These are phyloP conservation scores for Musa balbisiana DNA, from an alignment of 202 grass and related monocot genomes.

Conservation along the genomic window DNA sequence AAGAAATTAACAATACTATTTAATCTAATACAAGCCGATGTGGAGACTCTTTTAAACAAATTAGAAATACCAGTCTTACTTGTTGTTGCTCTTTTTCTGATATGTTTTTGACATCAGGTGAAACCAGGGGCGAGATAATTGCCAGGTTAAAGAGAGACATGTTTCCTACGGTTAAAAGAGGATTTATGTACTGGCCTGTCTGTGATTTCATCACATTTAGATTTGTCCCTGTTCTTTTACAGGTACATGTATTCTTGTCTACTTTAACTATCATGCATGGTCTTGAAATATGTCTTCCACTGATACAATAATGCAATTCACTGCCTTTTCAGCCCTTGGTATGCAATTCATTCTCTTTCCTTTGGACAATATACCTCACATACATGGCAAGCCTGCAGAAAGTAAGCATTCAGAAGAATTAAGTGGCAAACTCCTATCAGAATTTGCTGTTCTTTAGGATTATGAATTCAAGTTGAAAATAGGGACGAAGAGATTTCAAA, in stretches of 20 bases:
- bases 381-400: conserved; percentile 87
- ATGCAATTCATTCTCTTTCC: conserved; percentile 91
- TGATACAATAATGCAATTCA: background rate
- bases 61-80: background rate
- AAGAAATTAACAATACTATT: too few species aligned
- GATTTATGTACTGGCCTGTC: conserved; percentile 74
- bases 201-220: conserved; percentile 99
- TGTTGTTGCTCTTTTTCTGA: conserved; percentile 21
- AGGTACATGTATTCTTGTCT: conserved; percentile 35
- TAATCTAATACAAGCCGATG: background rate
- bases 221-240: conserved; percentile 82
- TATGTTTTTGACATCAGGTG: conserved; percentile 41
- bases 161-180: conserved; percentile 63
- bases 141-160: conserved; percentile 80
- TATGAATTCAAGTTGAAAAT: background rate
- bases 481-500: background rate
- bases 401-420: conserved; percentile 35
- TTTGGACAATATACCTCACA: conserved; percentile 97
- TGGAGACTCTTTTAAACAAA: background rate
- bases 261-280: conserved; percentile 5
- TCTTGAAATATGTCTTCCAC: background rate
- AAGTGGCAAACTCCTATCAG: background rate
- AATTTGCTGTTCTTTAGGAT: background rate
- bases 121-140: conserved; percentile 63
- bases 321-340: conserved; percentile 58